Evolutionary conservation across 352 stramenopile genomes (phyloP).

Genomic region (Pythium rhizo-oryzae): DNA sequence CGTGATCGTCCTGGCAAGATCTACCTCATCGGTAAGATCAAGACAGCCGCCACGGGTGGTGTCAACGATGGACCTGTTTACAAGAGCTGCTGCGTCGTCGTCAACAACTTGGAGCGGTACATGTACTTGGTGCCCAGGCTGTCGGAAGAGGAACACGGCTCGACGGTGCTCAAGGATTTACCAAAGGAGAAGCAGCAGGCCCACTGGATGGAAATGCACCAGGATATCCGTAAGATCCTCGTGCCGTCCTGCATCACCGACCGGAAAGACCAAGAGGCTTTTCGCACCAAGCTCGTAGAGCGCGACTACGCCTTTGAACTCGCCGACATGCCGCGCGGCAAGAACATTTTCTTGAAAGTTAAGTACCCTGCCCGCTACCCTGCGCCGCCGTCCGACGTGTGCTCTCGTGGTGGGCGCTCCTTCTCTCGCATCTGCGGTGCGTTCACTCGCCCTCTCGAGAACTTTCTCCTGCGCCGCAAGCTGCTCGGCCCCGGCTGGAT

Average conservation of each 20-base stretch:
- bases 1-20: conserved; percentile 93
- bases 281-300: conserved; percentile 95
- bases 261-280: conserved; percentile 79
- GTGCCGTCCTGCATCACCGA: conserved; percentile 81
- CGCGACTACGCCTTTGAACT: conserved; percentile 99
- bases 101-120: conserved; percentile 95
- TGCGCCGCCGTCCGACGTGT: conserved; percentile 79
- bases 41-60: conserved; percentile 35
- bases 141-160: conserved; percentile 31
- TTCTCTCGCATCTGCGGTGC: conserved; percentile 97
- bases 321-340: conserved; percentile 92
- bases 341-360: conserved; percentile 97
- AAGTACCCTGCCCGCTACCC: conserved; percentile 96
- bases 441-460: conserved; percentile 94
- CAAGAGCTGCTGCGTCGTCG: conserved; percentile 95
- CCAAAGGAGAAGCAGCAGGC: conserved; percentile 90
- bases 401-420: conserved; percentile 83
- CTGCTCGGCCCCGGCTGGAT: conserved; percentile 99
- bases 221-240: conserved; percentile 93
- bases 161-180: conserved; percentile 84
- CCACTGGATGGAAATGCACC: conserved; percentile 81
- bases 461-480: conserved; percentile 97
- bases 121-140: conserved; percentile 92
- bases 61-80: conserved; percentile 58
- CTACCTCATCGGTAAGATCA: conserved; percentile 98